Percentiles rank a stretch among this genome's conserved stretches.
Evolutionary conservation across 2,329 filamentous ascomycete genomes (phyloP).

Genomic region (Fusarium ramigenum): DNA sequence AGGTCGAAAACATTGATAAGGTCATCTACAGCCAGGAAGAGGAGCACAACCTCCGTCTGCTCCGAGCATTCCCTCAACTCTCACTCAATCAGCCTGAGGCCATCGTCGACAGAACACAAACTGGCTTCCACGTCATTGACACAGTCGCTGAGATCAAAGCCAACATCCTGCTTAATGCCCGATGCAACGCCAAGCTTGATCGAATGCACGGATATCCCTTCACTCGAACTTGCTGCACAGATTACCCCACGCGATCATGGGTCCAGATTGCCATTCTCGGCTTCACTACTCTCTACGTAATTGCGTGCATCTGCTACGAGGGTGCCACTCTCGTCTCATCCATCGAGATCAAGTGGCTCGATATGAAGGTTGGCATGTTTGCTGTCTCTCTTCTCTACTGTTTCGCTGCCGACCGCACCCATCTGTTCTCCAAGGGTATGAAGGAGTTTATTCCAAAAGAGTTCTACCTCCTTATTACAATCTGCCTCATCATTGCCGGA

Average conservation of each 20-base stretch:
- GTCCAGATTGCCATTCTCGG: constrained; percentile 39
- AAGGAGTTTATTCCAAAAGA: constrained; percentile 36
- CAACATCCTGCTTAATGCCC: constrained; percentile 60
- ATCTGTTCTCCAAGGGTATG: constrained; percentile 41
- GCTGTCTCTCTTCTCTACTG: constrained; percentile 42
- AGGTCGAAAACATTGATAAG: constrained; percentile 39
- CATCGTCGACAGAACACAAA: constrained; percentile 34
- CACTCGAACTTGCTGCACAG: constrained; percentile 62
- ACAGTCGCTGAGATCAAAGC: constrained; percentile 46
- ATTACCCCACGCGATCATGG: constrained; percentile 49
- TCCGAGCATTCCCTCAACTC: constrained; percentile 34
- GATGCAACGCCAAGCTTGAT: constrained; percentile 58
- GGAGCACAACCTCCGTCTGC: constrained; percentile 30
- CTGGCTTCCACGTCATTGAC: constrained; percentile 47
- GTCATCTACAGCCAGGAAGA: constrained; percentile 18
- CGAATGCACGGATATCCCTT: constrained; percentile 52
- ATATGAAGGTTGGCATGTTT: constrained; percentile 42
- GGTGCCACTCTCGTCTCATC: constrained; percentile 22
- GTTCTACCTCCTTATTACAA: constrained; percentile 25
- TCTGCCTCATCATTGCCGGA: constrained; percentile 15
- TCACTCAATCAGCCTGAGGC: constrained; percentile 30
- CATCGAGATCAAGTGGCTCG: constrained; percentile 19
- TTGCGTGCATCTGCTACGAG: constrained; percentile 33
- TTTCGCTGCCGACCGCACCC: constrained; percentile 43
- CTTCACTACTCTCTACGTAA: constrained; percentile 26